Evolutionary conservation across 192 early-diverging fungal genomes (phyloP).

Genomic region (Linderina pennispora): DNA sequence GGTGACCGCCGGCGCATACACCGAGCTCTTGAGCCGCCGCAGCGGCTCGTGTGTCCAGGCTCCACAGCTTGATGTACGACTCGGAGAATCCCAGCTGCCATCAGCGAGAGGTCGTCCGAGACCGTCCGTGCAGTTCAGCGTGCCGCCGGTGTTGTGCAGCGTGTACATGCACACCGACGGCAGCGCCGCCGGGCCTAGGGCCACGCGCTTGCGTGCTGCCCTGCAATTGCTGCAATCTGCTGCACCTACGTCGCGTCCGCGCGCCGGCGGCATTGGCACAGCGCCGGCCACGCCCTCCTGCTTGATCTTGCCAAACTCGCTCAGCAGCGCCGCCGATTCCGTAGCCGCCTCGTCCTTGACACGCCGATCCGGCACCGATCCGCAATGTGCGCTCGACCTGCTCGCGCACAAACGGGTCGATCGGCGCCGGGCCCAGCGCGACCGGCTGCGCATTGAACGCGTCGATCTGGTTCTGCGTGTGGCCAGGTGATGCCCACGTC

Average conservation of each 20-base stretch:
- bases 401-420: constrained; percentile 64
- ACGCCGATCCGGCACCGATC: constrained; percentile 51
- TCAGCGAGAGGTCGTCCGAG: constrained; percentile 71
- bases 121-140: constrained; percentile 79
- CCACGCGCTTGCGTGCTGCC: constrained; percentile 69
- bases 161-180: constrained; percentile 94
- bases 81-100: constrained; percentile 93
- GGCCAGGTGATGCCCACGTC: constrained; percentile 72
- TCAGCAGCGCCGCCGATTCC: constrained; percentile 44
- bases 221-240: constrained; percentile 73
- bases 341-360: constrained; percentile 11
- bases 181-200: constrained; percentile 57
- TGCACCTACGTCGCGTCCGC: constrained; percentile 71
- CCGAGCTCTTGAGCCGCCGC: constrained; percentile 54
- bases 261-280: constrained; percentile 49
- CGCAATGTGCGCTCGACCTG: constrained; percentile 80
- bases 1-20: constrained; percentile 53
- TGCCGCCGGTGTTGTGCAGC: constrained; percentile 87
- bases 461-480: constrained; percentile 63
- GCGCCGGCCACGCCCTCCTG: constrained; percentile 55
- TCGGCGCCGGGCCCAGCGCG: constrained; percentile 63
- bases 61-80: constrained; percentile 91
- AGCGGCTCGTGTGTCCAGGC: constrained; percentile 72
- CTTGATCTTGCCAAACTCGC: constrained; percentile 54
- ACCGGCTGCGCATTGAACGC: constrained; percentile 78